Base-by-base conservation (phyloP, 2,329 filamentous ascomycete species). In the Colletotrichum melonis region DNA sequence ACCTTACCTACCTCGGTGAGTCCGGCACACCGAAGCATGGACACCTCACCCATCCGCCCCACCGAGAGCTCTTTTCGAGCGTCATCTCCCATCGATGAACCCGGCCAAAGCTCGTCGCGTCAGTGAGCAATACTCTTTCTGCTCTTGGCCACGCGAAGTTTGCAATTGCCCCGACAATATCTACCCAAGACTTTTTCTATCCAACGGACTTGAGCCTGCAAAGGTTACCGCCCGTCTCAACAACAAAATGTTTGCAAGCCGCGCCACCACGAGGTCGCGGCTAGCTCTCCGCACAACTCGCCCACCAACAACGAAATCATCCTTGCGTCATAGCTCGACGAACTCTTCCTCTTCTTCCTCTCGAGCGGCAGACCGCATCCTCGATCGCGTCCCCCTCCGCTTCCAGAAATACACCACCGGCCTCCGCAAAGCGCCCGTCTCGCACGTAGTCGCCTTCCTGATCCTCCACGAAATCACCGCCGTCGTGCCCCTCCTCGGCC, bases 391-490 rank as follows among this genome's bases (percentile, higher is more conserved):
- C 8, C 95, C 94, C 3, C 84, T 80, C 5, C 92, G 91, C 74
- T 87, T 97, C 14, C 93, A 90, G 70, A 88, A 86, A 65, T 94
- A 95, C 84, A 92, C 94, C 0, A 83, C 85, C 1, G 90, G 91
- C 0, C 89, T 99, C 3, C 90, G 92, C 70, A 87, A 89, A 68
- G 95, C 95, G 1, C 97, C 97, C 0, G 82, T 95, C 57, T 94
- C 94, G 1, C 95, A 98, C 83, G 87, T 97, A 55, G 90, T 93
- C 1, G 92, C 96, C 0, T 99, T 99, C 81, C 86, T 98, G 12
- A 86, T 98, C 52, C 88, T 99, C 0, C 97, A 99, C 85, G 97
- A 99, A 82, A 81, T 98, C 57, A 98, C 97, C 0, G 96, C 97
- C 11, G 85, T 98, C 12, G 82, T 96, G 1, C 96, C 96, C 0